A percentile compares a stretch with the other conserved stretches of the same genome.
These are phyloP conservation scores for Erythrophleum ivorense DNA, from an alignment of 331 rosid species.

Conservation along the genomic window DNA sequence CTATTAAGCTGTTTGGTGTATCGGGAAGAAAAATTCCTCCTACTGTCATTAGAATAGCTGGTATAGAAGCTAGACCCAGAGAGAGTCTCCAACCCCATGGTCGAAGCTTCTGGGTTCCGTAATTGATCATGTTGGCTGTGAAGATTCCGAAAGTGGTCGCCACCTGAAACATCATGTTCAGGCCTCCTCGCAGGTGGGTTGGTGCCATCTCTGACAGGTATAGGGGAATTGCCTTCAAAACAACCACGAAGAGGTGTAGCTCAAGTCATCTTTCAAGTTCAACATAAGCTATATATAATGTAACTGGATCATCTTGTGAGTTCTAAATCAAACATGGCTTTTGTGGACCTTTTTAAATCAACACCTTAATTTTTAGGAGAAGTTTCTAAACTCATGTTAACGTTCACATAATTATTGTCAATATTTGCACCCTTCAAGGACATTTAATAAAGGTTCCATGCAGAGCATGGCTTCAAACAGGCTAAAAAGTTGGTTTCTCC, in stretches of 20 bases:
- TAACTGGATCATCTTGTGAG: background rate
- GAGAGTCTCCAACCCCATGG: slow-evolving; percentile 82
- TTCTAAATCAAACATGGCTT: background rate
- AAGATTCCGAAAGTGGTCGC: slow-evolving; percentile 73
- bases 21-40: slow-evolving; percentile 69
- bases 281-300: background rate
- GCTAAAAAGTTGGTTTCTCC: too few species aligned
- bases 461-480: background rate
- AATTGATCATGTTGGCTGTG: slow-evolving; percentile 72
- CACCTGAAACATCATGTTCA: slow-evolving; percentile 76
- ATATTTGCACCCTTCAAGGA: too few species aligned
- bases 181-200: slow-evolving; percentile 69
- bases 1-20: slow-evolving; percentile 67
- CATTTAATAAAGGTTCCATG: background rate
- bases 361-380: background rate
- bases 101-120: slow-evolving; percentile 62
- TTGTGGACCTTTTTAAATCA: background rate
- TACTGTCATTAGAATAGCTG: slow-evolving; percentile 61
- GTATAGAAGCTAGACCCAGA: slow-evolving; percentile 63
- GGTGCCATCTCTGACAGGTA: slow-evolving; percentile 78
- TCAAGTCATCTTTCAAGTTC: background rate
- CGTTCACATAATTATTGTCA: background rate
- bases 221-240: slow-evolving; percentile 64
- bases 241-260: slow-evolving; percentile 4
- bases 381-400: background rate